Base-by-base conservation (phyloP, 1,139 yeast genomes). In the Candida labiduridarum region DNA sequence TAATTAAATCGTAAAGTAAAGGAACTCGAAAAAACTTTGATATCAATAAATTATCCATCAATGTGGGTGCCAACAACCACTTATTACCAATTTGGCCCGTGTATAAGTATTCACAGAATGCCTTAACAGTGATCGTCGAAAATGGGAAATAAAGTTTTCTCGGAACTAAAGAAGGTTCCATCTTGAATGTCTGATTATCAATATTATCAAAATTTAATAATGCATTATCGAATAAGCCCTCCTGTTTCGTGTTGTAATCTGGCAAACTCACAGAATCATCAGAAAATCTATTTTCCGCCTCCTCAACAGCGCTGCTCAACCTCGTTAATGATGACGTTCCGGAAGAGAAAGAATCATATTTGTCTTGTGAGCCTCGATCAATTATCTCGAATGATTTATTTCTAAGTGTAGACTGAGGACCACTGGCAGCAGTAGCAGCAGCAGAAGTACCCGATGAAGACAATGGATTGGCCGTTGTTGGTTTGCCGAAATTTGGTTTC, bases 41-140 rank as follows among this genome's bases (percentile, higher is more conserved):
- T 57, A 85, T 74, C 29, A 83, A 67, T 56, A 87, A 71, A 48
- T 84, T 75, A 56, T 87, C 91, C 49, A 85, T 72, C 0, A 88
- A 79, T 0, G 88, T 84, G 0, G 92, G 92, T 2, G 80, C 72
- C 34, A 87, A 66, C 12, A 77, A 67, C 92, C 92, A 87, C 58
- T 81, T 84, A 52, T 85, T 83, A 33, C 89, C 90, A 33, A 87
- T 80, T 65, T 87, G 91, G 1, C 94, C 95, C 7, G 92, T 87
- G 60, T 85, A 86, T 53, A 87, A 72, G 63, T 83, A 87, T 59
- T 87, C 94, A 41, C 87, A 74, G 57, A 87, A 80, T 1, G 89
- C 90, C 50, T 75, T 76, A 10, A 87, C 80, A 0, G 89, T 79
- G 1, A 69, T 63, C 0, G 86, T 82, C 2, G 84, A 66, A 68